Conservation (phyloP, 805 yeast species). For the Cyberlindnera mrakii region DNA sequence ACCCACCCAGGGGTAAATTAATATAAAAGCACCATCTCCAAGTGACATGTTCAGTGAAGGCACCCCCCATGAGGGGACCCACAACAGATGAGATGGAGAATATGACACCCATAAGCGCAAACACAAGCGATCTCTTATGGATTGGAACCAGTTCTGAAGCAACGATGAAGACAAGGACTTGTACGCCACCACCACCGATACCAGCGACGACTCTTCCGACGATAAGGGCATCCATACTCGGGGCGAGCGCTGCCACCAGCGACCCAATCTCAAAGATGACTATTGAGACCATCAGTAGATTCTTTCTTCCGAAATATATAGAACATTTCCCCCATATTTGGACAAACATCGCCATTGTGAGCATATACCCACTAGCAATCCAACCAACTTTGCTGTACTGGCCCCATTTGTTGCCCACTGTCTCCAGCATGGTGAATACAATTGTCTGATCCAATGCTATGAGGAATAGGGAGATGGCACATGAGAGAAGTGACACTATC, state of each 20-base stretch:
- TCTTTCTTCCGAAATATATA: constrained; percentile 51
- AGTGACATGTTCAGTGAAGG: constrained; percentile 47
- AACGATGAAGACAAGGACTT: constrained; percentile 49
- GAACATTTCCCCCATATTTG: constrained; percentile 56
- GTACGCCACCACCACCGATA: constrained; percentile 68
- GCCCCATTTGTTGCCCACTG: constrained; percentile 44
- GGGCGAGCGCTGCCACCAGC: constrained; percentile 48
- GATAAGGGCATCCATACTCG: constrained; percentile 51
- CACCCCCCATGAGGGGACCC: constrained; percentile 69
- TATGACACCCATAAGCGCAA: constrained; percentile 21
- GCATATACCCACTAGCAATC: constrained; percentile 49
- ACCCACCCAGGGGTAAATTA: constrained; percentile 61
- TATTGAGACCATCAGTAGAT: constrained; percentile 7
- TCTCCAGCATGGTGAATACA: constrained; percentile 42
- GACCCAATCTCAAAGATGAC: constrained; percentile 56
- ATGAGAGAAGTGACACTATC: constrained; percentile 12
- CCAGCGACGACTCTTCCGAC: constrained; percentile 72
- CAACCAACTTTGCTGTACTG: constrained; percentile 50
- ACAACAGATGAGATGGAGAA: constrained; percentile 46
- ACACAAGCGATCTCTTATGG: constrained; percentile 15
- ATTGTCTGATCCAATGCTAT: constrained; percentile 59
- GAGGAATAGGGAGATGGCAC: constrained; percentile 22
- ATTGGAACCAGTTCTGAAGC: constrained; percentile 44
- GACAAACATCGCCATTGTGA: constrained; percentile 47
- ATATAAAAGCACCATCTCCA: constrained; percentile 81